These are phyloP conservation scores for Blastomyces parvus DNA, from an alignment of 2,329 filamentous ascomycete species.

Conservation along the genomic window DNA sequence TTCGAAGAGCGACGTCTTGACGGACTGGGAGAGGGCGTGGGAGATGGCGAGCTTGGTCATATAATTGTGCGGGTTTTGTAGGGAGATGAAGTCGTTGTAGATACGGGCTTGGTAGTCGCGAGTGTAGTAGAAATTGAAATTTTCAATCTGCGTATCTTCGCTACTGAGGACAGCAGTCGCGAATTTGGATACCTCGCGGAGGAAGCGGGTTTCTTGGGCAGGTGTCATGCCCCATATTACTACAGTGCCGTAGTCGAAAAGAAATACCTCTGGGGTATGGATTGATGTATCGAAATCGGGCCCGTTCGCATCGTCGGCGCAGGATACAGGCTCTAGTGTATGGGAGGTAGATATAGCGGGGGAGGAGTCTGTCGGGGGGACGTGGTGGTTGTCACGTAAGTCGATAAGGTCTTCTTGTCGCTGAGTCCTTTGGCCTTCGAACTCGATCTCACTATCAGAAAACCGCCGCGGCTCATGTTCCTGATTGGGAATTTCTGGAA, in stretches of 20 bases:
- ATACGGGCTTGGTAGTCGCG: conserved; percentile 95
- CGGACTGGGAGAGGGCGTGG: conserved; percentile 87
- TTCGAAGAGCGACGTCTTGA: conserved; percentile 96
- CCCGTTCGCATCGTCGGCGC: conserved; percentile 32
- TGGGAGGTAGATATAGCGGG: conserved; percentile 8
- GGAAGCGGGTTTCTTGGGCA: conserved; percentile 78
- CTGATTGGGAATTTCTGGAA: background rate
- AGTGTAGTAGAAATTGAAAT: conserved; percentile 99
- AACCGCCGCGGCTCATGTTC: conserved; percentile 19
- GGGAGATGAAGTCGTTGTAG: conserved; percentile 97
- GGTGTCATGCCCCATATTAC: conserved; percentile 97
- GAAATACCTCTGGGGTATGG: conserved; percentile 86
- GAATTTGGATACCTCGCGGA: conserved; percentile 91
- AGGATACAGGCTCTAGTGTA: conserved; percentile 13
- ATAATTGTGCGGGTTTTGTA: conserved; percentile 89
- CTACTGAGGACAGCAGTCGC: conserved; percentile 80
- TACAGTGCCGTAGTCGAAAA: conserved; percentile 95
- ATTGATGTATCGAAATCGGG: conserved; percentile 78
- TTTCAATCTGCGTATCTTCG: conserved; percentile 88
- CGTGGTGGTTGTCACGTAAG: conserved; percentile 40
- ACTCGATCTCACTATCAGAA: conserved; percentile 61
- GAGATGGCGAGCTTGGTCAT: conserved; percentile 98
- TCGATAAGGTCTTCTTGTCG: conserved; percentile 56
- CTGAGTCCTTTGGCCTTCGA: conserved; percentile 49
- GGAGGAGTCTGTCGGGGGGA: conserved; percentile 17